phyloP scores from a whole-genome alignment of 1,284 basidiomycete species.

The Tylopilus sp. region DNA sequence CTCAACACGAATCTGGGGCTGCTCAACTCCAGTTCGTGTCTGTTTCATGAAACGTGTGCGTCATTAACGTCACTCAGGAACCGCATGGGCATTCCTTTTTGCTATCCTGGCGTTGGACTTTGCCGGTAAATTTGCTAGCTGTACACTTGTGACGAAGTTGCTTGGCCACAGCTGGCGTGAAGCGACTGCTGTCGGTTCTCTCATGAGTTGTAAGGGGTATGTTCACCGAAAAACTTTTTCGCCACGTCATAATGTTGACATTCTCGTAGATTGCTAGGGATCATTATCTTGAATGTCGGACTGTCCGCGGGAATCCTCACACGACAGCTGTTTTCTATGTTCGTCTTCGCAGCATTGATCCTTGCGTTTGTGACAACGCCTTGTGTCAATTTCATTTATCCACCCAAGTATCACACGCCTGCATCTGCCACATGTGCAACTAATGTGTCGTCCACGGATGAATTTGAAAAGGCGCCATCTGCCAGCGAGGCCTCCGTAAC shows the following conservation, averaged over 20 bases:
- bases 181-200: slow-evolving; percentile 85
- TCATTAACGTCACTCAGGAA: slow-evolving; percentile 66
- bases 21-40: slow-evolving; percentile 70
- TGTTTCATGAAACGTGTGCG: slow-evolving; percentile 32
- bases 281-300: slow-evolving; percentile 97
- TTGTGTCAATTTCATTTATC: slow-evolving; percentile 83
- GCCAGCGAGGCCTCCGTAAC: slow-evolving; percentile 17
- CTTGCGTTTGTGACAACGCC: slow-evolving; percentile 94
- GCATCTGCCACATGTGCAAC: slow-evolving; percentile 33
- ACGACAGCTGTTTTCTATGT: slow-evolving; percentile 85
- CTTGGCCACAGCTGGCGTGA: slow-evolving; percentile 87
- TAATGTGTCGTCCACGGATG: slow-evolving; percentile 1
- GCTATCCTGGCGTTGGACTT: slow-evolving; percentile 88
- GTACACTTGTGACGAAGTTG: slow-evolving; percentile 73
- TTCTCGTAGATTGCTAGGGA: slow-evolving; percentile 75
- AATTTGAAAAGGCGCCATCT: slow-evolving; percentile 11
- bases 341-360: slow-evolving; percentile 89
- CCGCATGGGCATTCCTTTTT: slow-evolving; percentile 93
- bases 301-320: slow-evolving; percentile 87
- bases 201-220: slow-evolving; percentile 97
- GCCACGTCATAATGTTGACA: background rate
- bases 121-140: slow-evolving; percentile 84
- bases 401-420: slow-evolving; percentile 67
- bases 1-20: slow-evolving; percentile 91
- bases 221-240: slow-evolving; percentile 21